Conservation (phyloP, 1,284 basidiomycete species). For the Ganoderma boninense region DNA sequence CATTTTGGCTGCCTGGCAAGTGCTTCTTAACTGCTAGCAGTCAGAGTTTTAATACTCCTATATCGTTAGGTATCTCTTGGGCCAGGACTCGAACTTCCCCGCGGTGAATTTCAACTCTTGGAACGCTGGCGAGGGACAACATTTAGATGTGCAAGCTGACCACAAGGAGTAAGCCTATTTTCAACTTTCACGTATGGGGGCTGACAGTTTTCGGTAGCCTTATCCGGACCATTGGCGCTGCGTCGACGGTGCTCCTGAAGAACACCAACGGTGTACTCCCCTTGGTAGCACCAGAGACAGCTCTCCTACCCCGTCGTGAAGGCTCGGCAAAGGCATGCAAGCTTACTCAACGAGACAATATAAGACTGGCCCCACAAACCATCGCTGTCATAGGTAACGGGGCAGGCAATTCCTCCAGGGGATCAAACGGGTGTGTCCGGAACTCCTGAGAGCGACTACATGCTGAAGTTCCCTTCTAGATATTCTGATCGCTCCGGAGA, state of each 20-base stretch:
- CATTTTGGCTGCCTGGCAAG: conserved; percentile 64
- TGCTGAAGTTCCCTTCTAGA: conserved; percentile 32
- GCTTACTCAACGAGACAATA: not conserved
- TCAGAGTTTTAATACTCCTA: not conserved
- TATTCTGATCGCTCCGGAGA: conserved; percentile 55
- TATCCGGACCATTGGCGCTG: conserved; percentile 64
- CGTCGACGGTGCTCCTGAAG: conserved; percentile 70
- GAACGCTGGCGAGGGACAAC: conserved; percentile 43
- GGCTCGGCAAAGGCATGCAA: not conserved
- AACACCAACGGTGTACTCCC: conserved; percentile 64
- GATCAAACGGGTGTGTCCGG: conserved; percentile 60
- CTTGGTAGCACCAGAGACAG: conserved; percentile 46
- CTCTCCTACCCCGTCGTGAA: not conserved
- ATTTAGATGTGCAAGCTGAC: conserved; percentile 72
- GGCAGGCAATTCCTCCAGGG: conserved; percentile 60
- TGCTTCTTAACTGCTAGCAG: not conserved
- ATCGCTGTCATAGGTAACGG: conserved; percentile 58
- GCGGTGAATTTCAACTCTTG: conserved; percentile 49
- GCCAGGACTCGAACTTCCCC: conserved; percentile 68
- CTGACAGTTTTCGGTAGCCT: conserved; percentile 38
- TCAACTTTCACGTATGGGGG: not conserved
- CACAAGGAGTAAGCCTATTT: conserved; percentile 58
- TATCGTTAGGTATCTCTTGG: conserved; percentile 57
- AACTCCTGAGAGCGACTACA: not conserved
- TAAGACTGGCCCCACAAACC: conserved; percentile 32